A percentile compares a stretch with the other conserved stretches of the same genome.
Conservation (phyloP, 345 rosid species). For the Euphorbia peplus region DNA sequence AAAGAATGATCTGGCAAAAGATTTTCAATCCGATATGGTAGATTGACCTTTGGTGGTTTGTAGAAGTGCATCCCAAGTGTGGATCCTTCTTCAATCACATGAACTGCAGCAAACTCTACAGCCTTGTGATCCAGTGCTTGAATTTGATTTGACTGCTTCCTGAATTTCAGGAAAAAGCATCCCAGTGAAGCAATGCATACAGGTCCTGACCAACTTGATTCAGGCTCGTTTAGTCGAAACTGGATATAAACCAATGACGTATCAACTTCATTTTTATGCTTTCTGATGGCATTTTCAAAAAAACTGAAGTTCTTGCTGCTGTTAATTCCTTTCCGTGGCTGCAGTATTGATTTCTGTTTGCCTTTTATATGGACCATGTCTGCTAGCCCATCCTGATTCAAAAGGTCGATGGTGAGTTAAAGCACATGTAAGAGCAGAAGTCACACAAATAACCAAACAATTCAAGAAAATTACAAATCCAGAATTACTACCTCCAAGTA, state of each 20-base stretch:
- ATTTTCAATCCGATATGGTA: slow-evolving; percentile 91
- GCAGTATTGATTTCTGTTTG: slow-evolving; percentile 48
- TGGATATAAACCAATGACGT: slow-evolving; percentile 54
- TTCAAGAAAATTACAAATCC: neutral
- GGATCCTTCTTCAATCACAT: slow-evolving; percentile 82
- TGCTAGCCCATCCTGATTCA: slow-evolving; percentile 58
- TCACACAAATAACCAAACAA: slow-evolving; percentile 13
- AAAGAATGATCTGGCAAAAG: slow-evolving; percentile 54
- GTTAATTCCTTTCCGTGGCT: slow-evolving; percentile 49
- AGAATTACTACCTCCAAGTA: slow-evolving; percentile 57
- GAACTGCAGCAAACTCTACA: slow-evolving; percentile 66
- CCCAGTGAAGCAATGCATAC: slow-evolving; percentile 85
- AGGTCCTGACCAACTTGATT: slow-evolving; percentile 85
- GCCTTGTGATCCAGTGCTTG: slow-evolving; percentile 24
- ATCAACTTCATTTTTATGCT: slow-evolving; percentile 60
- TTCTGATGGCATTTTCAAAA: slow-evolving; percentile 78
- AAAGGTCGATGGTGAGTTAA: neutral
- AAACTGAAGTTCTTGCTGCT: slow-evolving; percentile 55
- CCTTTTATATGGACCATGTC: slow-evolving; percentile 47
- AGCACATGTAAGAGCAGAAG: slow-evolving; percentile 14
- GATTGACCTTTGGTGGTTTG: slow-evolving; percentile 59
- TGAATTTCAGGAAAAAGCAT: slow-evolving; percentile 75
- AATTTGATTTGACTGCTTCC: slow-evolving; percentile 52
- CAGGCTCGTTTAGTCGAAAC: slow-evolving; percentile 57
- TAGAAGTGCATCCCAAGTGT: slow-evolving; percentile 69